Evolutionary conservation across 2,329 filamentous ascomycete genomes (phyloP).

Genomic region (Cercospora zeae-maydis): DNA sequence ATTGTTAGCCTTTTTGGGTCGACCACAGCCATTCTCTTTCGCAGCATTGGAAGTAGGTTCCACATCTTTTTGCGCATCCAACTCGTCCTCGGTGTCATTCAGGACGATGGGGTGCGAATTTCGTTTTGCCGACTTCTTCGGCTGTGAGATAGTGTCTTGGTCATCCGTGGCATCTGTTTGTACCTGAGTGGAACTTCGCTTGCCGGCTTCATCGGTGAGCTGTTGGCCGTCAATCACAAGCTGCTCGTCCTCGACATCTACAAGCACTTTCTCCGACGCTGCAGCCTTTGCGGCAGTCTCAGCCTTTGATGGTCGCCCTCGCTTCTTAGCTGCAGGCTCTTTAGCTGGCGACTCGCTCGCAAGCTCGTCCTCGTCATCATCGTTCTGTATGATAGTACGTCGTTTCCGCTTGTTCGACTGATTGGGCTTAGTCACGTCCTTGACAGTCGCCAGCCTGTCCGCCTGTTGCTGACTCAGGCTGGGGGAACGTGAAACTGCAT

Average conservation of each 20-base stretch:
- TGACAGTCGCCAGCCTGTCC: conserved; percentile 25
- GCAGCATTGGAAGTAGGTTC: background rate
- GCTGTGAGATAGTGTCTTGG: background rate
- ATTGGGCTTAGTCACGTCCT: conserved; percentile 17
- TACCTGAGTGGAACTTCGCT: background rate
- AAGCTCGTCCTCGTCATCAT: conserved; percentile 29
- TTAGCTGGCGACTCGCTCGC: conserved; percentile 17
- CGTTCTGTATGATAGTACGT: conserved; percentile 20
- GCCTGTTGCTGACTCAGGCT: conserved; percentile 36
- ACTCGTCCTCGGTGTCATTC: conserved; percentile 9
- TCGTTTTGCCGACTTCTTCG: background rate
- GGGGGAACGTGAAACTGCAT: conserved; percentile 28
- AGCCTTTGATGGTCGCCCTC: conserved; percentile 18
- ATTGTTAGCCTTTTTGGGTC: conserved; percentile 3
- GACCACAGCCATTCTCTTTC: conserved; percentile 4
- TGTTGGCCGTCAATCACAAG: background rate
- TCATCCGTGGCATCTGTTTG: background rate
- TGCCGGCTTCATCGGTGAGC: background rate
- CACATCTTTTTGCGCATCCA: conserved; percentile 4
- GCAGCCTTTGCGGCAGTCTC: background rate
- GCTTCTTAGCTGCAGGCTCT: conserved; percentile 12
- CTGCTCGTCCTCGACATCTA: background rate
- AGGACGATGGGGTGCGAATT: background rate
- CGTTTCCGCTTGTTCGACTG: conserved; percentile 18
- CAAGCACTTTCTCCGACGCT: background rate